Evolutionary conservation across 768 basidiomycete genomes (phyloP), one percentile per base, ranked within the genome.

Genomic region (Thelephora ganbajun): DNA sequence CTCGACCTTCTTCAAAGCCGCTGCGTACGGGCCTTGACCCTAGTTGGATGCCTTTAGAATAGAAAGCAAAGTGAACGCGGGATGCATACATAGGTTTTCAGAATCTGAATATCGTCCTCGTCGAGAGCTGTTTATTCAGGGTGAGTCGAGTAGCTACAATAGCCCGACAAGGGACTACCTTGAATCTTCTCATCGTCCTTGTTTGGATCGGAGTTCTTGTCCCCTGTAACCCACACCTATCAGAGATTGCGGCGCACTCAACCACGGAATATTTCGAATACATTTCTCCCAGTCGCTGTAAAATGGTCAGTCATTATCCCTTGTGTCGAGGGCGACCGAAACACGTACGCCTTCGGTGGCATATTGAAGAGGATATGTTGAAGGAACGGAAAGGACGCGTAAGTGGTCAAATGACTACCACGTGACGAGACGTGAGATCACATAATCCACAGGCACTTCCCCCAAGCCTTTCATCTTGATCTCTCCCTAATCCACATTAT

Each of bases 1-100:
- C 56, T 98, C 94, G 3, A 82, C 84, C 62, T 82, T 78, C 72
- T 92, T 96, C 44, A 98, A 70, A 53, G 82, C 79, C 26, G 72
- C 68, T 0, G 92, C 92, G 61, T 99, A 99, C 48, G 96, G 93
- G 48, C 96, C 96, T 86, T 97, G 94, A 47, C 96, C 94, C 92
- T 98, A 61, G 26, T 4, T 30, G 5, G 26, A 30, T 9, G 9
- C 9, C 26, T 30, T 30, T 30, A 30, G 26, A 58, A 48, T 18
- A n/a, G 36, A 19, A 23, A 11, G 12, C 37, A 14, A 43, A 45
- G n/a, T 9, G 26, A 30, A 4, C 26, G 26, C 9, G 9, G 26
- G 26, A 9, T 9, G 57, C 80, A 50, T 64, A 90, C 94, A 65
- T 98, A 98, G 50, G 94, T 99, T 71, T 97, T 96, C 53, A 99